Base-by-base conservation (phyloP, 140 eudicot genomes). In the Ambrosia hybrid region DNA sequence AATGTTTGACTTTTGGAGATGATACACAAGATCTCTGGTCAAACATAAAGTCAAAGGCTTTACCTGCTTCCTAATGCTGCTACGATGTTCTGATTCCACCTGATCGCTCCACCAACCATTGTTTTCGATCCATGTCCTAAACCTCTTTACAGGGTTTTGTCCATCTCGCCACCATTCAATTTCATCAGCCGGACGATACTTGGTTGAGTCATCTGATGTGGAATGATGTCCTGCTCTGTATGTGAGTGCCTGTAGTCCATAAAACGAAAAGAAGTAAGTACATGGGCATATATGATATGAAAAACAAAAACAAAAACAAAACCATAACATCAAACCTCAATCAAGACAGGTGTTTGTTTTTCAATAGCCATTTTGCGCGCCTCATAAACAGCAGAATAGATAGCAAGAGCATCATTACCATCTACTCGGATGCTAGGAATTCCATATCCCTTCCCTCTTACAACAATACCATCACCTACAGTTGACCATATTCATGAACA, bases 221-320 rank as follows among this genome's bases (percentile, higher is more conserved):
- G 96, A 84, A 79, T 95, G 99, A 79, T 88, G 97, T 34, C 99
- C 94, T 36, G 78, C 96, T 91, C 99, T 79, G 12, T 95, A 95
- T 33, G 97, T 95, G 49, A 95, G 84, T 14, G 95, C 96, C 99
- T 95, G 71, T 37, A 3, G 14, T 49, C 37, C 4, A 1, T 4
- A 37, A 57, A 17, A 39, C 16, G 41, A 55, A 62, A 62, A 30
- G 9, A 4, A 1, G 6, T 3, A 60, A 33, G 66, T 33, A 21
- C 30, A 21, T 21, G 30, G 30, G 30, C 30, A 21, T 21, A 60
- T 7, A 71, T 36, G 62, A 43, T 30, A 55, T 6, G 7, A 16
- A 15, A 52, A 48, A 12, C 21, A 38, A 48, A 33, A 45, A n/a
- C 69, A 16, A 16, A 64, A 82, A n/a, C n/a, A n/a, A n/a, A n/a